phyloP scores from a whole-genome alignment of 73 alveolate species.

The Symbiodinium pilosum region DNA sequence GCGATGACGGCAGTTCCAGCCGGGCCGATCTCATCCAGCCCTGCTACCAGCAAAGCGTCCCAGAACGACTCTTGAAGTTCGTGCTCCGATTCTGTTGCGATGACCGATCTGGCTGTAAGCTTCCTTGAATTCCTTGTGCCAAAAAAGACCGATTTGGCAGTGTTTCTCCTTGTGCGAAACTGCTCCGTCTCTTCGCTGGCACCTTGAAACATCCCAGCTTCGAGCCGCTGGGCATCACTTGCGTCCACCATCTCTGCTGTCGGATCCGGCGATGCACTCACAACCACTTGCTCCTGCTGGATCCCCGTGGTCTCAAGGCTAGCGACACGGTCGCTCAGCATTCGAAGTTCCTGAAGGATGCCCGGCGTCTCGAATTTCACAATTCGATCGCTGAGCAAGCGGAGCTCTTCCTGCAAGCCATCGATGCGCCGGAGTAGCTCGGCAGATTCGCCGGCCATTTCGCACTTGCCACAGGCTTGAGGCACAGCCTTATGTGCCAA shows the following conservation, averaged over 20 bases:
- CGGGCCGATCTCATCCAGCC: not conserved
- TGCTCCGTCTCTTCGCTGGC: not conserved
- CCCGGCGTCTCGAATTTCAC: not conserved
- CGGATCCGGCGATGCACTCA: not conserved
- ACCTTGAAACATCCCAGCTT: not conserved
- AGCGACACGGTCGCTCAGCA: not conserved
- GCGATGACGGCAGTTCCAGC: not conserved
- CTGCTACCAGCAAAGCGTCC: conserved; percentile 46
- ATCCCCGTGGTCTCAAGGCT: not conserved
- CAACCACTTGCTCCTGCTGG: not conserved
- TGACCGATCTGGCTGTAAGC: not conserved
- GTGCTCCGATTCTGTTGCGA: not conserved
- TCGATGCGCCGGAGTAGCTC: not conserved
- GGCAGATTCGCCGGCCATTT: not conserved
- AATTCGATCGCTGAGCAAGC: not conserved
- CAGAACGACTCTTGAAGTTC: conserved; percentile 28
- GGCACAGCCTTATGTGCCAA: not conserved
- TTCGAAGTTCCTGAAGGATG: not conserved
- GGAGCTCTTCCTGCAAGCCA: not conserved
- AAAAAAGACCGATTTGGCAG: no score
- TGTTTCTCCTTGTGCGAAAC: not conserved
- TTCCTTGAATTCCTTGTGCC: no score
- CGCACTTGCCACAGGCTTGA: not conserved
- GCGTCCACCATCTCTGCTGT: not conserved
- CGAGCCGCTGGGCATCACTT: not conserved